Percentiles rank a stretch among this genome's conserved stretches.
Evolutionary conservation across 352 stramenopile genomes (phyloP).

Genomic region (Phytophthora lateralis): DNA sequence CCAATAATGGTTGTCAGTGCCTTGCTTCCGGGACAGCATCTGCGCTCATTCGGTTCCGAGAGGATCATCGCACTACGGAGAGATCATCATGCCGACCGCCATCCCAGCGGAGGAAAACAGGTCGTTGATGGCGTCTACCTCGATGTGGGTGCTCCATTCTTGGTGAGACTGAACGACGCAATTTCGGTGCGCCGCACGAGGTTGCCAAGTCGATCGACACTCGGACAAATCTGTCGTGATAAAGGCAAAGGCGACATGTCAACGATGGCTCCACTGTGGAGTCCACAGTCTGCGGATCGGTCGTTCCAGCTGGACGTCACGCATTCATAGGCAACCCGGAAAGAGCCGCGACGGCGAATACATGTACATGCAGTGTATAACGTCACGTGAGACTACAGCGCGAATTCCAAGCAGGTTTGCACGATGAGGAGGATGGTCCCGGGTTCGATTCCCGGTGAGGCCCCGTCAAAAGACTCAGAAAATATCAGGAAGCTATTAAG

Average conservation of each 20-base stretch:
- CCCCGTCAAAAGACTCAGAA: too few relatives aligned
- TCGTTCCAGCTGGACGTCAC: slow-evolving; percentile 1
- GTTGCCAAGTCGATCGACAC: not conserved
- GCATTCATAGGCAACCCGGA: not conserved
- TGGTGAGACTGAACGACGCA: not conserved
- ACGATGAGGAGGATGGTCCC: too few relatives aligned
- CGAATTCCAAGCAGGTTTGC: too few relatives aligned
- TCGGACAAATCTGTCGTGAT: too few relatives aligned
- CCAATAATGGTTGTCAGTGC: slow-evolving; percentile 10
- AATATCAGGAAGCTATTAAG: too few relatives aligned
- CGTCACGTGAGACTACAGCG: not conserved
- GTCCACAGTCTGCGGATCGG: not conserved
- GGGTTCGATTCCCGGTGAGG: too few relatives aligned
- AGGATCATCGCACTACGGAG: slow-evolving; percentile 4
- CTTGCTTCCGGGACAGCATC: slow-evolving; percentile 21
- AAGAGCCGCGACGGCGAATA: not conserved
- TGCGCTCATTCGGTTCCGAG: slow-evolving; percentile 9
- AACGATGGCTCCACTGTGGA: too few relatives aligned
- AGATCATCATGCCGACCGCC: too few relatives aligned
- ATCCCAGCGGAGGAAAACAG: too few relatives aligned
- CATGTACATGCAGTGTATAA: too few relatives aligned
- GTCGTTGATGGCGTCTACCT: not conserved
- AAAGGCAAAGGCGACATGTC: not conserved
- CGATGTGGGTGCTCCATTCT: not conserved
- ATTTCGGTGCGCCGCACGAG: not conserved